phyloP scores from a whole-genome alignment of 169 alveolate genomes.

The Neospora caninum region DNA sequence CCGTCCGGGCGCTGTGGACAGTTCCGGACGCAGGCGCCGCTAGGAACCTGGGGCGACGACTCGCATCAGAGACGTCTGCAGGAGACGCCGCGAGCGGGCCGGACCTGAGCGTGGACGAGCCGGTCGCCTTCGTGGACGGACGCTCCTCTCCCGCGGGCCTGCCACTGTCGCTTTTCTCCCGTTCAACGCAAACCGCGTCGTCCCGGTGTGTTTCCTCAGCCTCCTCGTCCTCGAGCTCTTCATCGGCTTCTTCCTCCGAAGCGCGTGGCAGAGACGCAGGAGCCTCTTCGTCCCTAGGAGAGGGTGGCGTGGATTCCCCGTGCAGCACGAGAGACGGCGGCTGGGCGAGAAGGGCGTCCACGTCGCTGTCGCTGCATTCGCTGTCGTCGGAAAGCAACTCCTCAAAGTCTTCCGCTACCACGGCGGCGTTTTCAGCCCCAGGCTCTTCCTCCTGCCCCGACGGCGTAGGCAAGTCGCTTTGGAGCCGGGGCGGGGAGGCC shows the following conservation, averaged over 20 bases:
- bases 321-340: conserved; percentile 30
- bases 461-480: neutral
- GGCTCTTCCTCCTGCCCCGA: neutral
- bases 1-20: no score
- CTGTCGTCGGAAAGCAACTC: conserved; percentile 18
- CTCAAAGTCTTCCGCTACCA: neutral
- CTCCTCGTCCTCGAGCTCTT: conserved; percentile 14
- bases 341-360: neutral
- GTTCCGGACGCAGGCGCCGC: no score
- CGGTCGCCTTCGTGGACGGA: no score
- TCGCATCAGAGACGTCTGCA: no score
- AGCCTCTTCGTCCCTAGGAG: conserved; percentile 34
- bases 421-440: neutral
- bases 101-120: no score
- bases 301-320: conserved; percentile 35
- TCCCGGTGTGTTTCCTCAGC: neutral
- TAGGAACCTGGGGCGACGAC: no score
- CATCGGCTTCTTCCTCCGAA: conserved; percentile 35
- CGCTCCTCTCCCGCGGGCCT: no score
- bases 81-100: no score
- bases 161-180: no score
- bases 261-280: conserved; percentile 39
- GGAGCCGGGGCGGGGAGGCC: neutral
- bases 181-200: no score
- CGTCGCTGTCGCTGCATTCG: conserved; percentile 38